Percentiles rank a stretch among this genome's conserved stretches.
Conservation (phyloP, 169 alveolate species). For the Cryptosporidium ubiquitum region DNA sequence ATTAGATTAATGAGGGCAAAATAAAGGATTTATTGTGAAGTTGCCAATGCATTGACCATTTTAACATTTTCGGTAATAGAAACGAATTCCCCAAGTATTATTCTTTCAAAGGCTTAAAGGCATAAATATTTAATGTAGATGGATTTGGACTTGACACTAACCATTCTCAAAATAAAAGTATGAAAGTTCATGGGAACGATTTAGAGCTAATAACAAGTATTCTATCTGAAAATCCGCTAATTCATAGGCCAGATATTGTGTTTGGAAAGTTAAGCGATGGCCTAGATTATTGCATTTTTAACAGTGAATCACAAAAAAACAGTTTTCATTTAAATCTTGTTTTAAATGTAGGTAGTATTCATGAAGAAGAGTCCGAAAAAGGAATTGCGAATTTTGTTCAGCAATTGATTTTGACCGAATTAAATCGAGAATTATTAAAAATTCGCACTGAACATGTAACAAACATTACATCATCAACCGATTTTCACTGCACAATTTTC, state of each 20-base stretch:
- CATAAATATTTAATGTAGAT: not conserved
- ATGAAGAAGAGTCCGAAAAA: constrained; percentile 51
- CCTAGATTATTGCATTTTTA: constrained; percentile 53
- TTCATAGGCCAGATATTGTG: constrained; percentile 54
- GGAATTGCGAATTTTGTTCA: constrained; percentile 71
- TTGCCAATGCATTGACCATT: not conserved
- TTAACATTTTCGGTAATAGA: not conserved
- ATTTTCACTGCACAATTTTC: constrained; percentile 57
- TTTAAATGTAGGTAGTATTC: constrained; percentile 52
- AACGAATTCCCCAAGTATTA: not conserved
- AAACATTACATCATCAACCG: constrained; percentile 49
- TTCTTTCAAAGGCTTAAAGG: not conserved
- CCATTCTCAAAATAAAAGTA: not conserved
- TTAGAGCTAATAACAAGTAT: constrained; percentile 14
- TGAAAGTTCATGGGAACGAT: constrained; percentile 6
- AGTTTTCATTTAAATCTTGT: constrained; percentile 23
- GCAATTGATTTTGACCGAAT: constrained; percentile 22
- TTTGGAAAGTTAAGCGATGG: constrained; percentile 64
- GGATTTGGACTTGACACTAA: not conserved
- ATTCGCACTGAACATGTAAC: constrained; percentile 1
- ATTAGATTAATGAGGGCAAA: not conserved
- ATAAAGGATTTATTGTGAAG: not conserved
- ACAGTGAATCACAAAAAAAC: constrained; percentile 31
- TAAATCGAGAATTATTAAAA: constrained; percentile 3
- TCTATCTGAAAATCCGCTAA: constrained; percentile 43